phyloP scores from a whole-genome alignment of 805 yeast genomes.

The Suhomyces tanzawaensis region DNA sequence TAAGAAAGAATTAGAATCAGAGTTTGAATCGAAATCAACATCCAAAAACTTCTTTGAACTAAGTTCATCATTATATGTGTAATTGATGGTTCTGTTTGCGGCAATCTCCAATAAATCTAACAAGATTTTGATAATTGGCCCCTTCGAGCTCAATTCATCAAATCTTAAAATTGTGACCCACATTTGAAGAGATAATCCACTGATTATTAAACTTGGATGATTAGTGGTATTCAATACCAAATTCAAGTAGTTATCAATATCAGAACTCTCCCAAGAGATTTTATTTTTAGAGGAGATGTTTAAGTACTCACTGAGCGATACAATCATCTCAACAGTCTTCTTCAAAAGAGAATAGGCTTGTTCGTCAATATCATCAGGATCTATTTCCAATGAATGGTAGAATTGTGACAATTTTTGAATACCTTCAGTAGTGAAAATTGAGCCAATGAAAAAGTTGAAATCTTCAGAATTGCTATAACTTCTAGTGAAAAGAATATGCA shows the following conservation, averaged over 20 bases:
- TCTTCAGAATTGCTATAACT: conserved; percentile 64
- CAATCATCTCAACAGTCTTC: conserved; percentile 91
- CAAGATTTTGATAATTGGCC: conserved; percentile 53
- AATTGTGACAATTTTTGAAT: conserved; percentile 64
- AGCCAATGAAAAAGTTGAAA: conserved; percentile 73
- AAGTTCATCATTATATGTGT: conserved; percentile 63
- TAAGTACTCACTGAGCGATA: conserved; percentile 77
- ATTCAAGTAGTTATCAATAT: conserved; percentile 63
- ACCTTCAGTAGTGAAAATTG: conserved; percentile 74
- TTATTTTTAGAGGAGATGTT: conserved; percentile 44
- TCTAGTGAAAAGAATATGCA: conserved; percentile 85
- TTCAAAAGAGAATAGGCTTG: conserved; percentile 76
- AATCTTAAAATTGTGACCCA: conserved; percentile 90
- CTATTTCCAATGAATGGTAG: conserved; percentile 57
- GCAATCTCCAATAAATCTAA: conserved; percentile 73
- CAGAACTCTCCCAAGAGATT: conserved; percentile 54
- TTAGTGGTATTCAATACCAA: conserved; percentile 77
- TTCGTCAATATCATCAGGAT: conserved; percentile 75
- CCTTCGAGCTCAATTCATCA: conserved; percentile 64
- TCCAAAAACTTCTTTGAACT: conserved; percentile 64
- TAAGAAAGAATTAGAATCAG: conserved; percentile 76
- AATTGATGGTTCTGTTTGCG: conserved; percentile 75
- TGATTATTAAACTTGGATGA: conserved; percentile 83
- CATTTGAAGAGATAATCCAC: conserved; percentile 86
- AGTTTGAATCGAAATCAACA: conserved; percentile 84